A percentile compares a stretch with the other conserved stretches of the same genome.
Conservation (phyloP, 176 grass and related monocot species). For the Triticum turgidum region DNA sequence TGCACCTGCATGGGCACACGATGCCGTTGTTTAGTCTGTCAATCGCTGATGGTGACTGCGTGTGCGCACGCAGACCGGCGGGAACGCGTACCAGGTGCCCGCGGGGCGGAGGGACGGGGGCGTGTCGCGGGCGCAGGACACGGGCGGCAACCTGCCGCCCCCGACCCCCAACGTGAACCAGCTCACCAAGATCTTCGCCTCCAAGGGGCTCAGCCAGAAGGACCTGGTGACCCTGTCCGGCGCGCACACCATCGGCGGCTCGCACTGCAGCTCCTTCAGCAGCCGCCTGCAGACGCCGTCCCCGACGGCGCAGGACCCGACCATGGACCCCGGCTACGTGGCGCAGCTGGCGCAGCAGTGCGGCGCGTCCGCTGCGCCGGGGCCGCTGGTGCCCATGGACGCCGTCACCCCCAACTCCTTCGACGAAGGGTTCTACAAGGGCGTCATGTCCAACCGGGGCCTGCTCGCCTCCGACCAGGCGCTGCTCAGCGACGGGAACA, state of each 20-base stretch:
- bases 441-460: constrained; percentile 67
- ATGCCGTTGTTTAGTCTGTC: neutral
- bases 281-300: constrained; percentile 39
- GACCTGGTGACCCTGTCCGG: constrained; percentile 90
- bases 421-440: constrained; percentile 79
- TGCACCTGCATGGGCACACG: neutral
- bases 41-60: neutral
- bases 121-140: constrained; percentile 51
- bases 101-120: constrained; percentile 66
- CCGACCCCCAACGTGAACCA: constrained; percentile 44
- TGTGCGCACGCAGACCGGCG: constrained; percentile 49
- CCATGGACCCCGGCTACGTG: constrained; percentile 62
- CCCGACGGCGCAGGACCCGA: constrained; percentile 57
- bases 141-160: constrained; percentile 63
- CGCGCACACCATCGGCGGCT: constrained; percentile 77
- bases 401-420: constrained; percentile 54
- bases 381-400: constrained; percentile 67
- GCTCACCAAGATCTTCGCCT: constrained; percentile 59
- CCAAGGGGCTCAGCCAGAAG: constrained; percentile 67
- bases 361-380: constrained; percentile 4
- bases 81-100: constrained; percentile 67
- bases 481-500: constrained; percentile 49
- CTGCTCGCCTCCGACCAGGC: constrained; percentile 77
- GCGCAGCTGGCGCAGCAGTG: constrained; percentile 60
- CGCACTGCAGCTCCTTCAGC: constrained; percentile 87